These are phyloP conservation scores for Oxyria digyna DNA, from an alignment of 148 eudicot genomes.

Conservation along the genomic window DNA sequence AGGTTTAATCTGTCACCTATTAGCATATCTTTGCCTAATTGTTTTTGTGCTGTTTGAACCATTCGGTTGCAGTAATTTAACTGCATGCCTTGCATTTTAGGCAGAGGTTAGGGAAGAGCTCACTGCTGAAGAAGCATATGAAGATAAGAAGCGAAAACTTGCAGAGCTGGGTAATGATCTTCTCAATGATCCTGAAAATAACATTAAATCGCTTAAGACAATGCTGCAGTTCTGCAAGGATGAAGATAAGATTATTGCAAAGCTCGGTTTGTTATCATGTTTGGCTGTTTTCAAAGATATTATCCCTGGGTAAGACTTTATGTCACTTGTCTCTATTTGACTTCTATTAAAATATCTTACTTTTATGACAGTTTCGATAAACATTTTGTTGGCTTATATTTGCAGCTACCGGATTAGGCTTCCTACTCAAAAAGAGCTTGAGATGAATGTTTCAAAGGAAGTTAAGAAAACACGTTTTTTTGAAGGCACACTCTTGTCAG, in stretches of 20 bases:
- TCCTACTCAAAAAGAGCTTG: slow-evolving; percentile 88
- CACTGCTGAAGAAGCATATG: slow-evolving; percentile 50
- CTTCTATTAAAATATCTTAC: not conserved
- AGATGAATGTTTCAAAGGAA: slow-evolving; percentile 67
- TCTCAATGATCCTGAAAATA: slow-evolving; percentile 75
- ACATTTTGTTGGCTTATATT: not conserved
- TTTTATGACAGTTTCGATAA: not conserved
- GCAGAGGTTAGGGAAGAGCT: slow-evolving; percentile 78
- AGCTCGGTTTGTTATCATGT: slow-evolving; percentile 56
- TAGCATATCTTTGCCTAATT: not conserved
- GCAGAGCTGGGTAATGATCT: slow-evolving; percentile 84
- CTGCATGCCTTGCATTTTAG: slow-evolving; percentile 24
- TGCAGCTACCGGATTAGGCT: slow-evolving; percentile 85
- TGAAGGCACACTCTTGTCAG: slow-evolving; percentile 65
- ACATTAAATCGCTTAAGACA: slow-evolving; percentile 57
- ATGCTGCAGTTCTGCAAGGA: slow-evolving; percentile 71
- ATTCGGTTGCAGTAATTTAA: not conserved
- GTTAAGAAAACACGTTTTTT: slow-evolving; percentile 73
- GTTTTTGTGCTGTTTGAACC: not conserved
- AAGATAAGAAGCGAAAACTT: slow-evolving; percentile 52
- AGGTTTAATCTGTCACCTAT: slow-evolving; percentile 3
- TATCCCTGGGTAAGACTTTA: slow-evolving; percentile 64
- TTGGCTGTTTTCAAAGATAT: slow-evolving; percentile 86
- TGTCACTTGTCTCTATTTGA: not conserved
- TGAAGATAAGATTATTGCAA: slow-evolving; percentile 41